Evolutionary conservation across 768 basidiomycete species (phyloP).

Genomic region (Phlebiopsis flavidoalba): DNA sequence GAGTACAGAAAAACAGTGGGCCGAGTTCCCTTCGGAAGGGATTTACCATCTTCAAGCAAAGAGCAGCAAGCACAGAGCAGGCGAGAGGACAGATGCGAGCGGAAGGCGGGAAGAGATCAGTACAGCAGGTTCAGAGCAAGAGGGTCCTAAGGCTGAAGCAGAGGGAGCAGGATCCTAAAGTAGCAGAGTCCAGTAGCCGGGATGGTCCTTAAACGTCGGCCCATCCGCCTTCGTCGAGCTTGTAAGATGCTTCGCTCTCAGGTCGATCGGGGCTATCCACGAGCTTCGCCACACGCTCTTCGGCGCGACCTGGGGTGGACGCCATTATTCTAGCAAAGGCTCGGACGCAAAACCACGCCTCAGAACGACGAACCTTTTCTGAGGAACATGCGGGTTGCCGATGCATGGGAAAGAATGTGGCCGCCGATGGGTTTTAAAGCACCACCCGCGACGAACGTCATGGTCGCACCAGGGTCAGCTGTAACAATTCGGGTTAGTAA

Average conservation of each 20-base stretch:
- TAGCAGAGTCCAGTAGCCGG: not conserved
- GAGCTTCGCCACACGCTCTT: conserved; percentile 86
- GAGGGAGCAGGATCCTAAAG: not conserved
- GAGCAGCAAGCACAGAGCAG: not conserved
- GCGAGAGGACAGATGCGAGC: not conserved
- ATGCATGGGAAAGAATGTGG: conserved; percentile 82
- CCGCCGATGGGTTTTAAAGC: conserved; percentile 90
- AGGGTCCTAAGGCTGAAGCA: too few relatives aligned
- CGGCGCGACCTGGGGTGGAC: conserved; percentile 65
- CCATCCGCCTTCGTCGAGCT: conserved; percentile 89
- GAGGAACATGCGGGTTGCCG: conserved; percentile 81
- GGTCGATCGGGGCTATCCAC: conserved; percentile 88
- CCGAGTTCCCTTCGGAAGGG: too few relatives aligned
- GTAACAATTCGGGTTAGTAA: conserved; percentile 8
- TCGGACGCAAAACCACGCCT: not conserved
- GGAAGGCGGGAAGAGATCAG: not conserved
- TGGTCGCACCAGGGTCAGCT: conserved; percentile 94
- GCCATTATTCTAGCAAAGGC: not conserved
- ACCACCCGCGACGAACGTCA: conserved; percentile 93
- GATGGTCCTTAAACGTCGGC: conserved; percentile 48
- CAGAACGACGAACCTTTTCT: conserved; percentile 62
- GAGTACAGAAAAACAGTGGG: too few relatives aligned
- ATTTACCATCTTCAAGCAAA: not conserved
- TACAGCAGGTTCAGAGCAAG: not conserved
- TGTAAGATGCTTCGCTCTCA: conserved; percentile 89